Conservation (phyloP, 1,284 basidiomycete genomes). For the Irpex rosettiformis region DNA sequence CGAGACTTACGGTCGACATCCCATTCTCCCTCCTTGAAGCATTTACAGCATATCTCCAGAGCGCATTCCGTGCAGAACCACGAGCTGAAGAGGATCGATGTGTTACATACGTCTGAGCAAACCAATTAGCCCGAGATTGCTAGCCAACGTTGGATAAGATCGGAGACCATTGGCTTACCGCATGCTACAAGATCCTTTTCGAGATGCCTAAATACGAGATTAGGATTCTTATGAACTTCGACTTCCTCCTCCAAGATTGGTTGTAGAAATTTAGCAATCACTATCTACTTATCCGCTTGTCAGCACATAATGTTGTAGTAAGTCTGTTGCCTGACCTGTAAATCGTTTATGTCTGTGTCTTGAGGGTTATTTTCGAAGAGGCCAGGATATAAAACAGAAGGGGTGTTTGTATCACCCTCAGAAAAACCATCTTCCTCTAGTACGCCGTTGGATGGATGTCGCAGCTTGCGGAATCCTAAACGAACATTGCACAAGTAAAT, state of each 20-base stretch:
- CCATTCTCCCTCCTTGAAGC: neutral
- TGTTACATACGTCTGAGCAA: neutral
- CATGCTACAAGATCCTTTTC: neutral
- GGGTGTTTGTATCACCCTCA: neutral
- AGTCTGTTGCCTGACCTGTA: neutral
- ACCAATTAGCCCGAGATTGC: neutral
- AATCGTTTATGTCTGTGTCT: neutral
- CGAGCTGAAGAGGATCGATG: neutral
- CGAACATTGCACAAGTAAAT: neutral
- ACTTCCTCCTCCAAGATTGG: neutral
- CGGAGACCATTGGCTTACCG: neutral
- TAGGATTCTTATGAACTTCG: neutral
- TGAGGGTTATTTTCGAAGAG: neutral
- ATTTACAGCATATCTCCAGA: neutral
- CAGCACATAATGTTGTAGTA: neutral
- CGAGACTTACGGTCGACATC: neutral
- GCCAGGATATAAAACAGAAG: neutral
- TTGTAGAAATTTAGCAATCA: neutral
- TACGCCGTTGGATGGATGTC: neutral
- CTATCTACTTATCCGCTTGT: neutral
- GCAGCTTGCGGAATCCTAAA: neutral
- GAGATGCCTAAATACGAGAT: neutral
- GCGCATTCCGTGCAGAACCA: neutral
- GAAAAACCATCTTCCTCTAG: neutral
- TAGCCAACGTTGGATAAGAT: neutral